These are phyloP conservation scores for Fusarium nodosum DNA, from an alignment of 2,329 filamentous ascomycete genomes.

Conservation along the genomic window DNA sequence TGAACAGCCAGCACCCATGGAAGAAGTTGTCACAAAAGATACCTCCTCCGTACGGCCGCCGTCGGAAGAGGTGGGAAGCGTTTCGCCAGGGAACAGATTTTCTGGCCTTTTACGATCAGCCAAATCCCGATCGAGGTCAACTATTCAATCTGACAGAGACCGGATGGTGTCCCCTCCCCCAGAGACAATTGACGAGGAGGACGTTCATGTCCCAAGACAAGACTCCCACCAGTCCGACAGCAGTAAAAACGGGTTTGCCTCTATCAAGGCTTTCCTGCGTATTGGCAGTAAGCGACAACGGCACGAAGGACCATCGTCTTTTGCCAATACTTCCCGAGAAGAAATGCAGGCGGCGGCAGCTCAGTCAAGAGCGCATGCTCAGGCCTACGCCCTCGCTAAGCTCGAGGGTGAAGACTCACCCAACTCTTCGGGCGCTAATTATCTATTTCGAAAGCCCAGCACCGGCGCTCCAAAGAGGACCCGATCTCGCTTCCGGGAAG, in stretches of 20 bases:
- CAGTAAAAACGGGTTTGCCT: constrained; percentile 59
- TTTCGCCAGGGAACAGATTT: constrained; percentile 48
- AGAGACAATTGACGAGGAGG: constrained; percentile 62
- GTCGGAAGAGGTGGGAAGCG: constrained; percentile 44
- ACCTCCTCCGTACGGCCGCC: constrained; percentile 36
- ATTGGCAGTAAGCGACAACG: constrained; percentile 73
- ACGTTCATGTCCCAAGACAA: constrained; percentile 64
- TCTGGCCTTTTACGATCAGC: constrained; percentile 61
- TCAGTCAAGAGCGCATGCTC: constrained; percentile 50
- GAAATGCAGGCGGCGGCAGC: constrained; percentile 71
- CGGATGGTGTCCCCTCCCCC: constrained; percentile 55
- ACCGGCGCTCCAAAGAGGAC: constrained; percentile 77
- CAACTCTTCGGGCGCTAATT: constrained; percentile 41
- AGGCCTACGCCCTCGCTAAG: constrained; percentile 54
- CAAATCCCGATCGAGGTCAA: constrained; percentile 65
- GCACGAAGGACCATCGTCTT: constrained; percentile 76
- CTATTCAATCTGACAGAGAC: constrained; percentile 58
- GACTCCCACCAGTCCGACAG: constrained; percentile 70
- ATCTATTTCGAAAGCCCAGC: constrained; percentile 54
- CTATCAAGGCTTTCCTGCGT: constrained; percentile 82
- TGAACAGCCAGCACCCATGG: constrained; percentile 44
- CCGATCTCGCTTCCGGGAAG: constrained; percentile 91
- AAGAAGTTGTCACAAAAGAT: constrained; percentile 45
- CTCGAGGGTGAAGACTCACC: constrained; percentile 53
- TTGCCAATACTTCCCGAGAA: constrained; percentile 91